Base-by-base conservation (phyloP, 805 yeast species). In the Nakazawaea siamensis region DNA sequence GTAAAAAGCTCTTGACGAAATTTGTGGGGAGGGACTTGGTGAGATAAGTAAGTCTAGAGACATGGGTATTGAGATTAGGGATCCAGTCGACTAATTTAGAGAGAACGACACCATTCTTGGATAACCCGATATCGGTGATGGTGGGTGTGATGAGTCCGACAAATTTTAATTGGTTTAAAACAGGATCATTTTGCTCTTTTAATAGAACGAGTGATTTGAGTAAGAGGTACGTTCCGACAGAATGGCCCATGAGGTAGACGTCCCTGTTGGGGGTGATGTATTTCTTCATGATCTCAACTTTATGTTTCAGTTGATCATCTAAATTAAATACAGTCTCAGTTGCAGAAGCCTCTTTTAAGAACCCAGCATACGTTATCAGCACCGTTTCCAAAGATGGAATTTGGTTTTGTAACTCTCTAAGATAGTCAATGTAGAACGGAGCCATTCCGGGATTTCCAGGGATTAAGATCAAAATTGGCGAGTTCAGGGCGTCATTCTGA, bases 381-480 rank as follows among this genome's bases (percentile, higher is more conserved):
- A 76, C 50, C 1, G 78, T 51, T 45, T 77, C 81, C 44, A 66
- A 60, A 13, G 51, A 53, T 2, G 76, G 74, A 34, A 58, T 49
- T 23, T 44, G 45, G 17, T 49, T 47, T 37, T 70, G 70, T 35
- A 76, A 43, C 17, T 52, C 45, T 10, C 57, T 52, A 19, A 81
- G 50, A 46, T 75, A 79, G 3, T 70, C 70, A 14, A 60, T 60
- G 51, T 82, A 82, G 54, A 70, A 82, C 41, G 75, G 76, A 27
- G 76, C 64, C 18, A 82, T 54, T 0, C 90, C 92, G 0, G 92
- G 92, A 44, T 82, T 82, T 0, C 92, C 92, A 0, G 92, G 90
- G 5, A 82, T 63, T 43, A 80, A 64, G 4, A 75, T 64, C 29
- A 80, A 51, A 20, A 81, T 44, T 9, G 64, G 68, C 26, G 15